Conservation (phyloP, 257 asterid species). For the Perilla frutescens region DNA sequence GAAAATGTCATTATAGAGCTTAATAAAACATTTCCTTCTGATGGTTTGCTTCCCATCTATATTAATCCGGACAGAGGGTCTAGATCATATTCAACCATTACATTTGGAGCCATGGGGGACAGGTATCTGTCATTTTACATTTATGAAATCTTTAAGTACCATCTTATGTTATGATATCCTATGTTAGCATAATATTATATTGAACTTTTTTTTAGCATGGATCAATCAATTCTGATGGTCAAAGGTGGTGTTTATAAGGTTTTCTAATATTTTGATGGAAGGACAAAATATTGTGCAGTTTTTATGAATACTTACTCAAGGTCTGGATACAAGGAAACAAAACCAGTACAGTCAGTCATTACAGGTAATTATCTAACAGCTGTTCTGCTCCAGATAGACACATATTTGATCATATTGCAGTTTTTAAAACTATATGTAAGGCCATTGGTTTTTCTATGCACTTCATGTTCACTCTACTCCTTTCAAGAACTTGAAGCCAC, state of each 20-base stretch:
- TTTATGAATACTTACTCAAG: conserved; percentile 94
- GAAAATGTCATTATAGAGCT: conserved; percentile 88
- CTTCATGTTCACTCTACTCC: conserved; percentile 24
- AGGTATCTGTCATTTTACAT: conserved; percentile 57
- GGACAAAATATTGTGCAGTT: conserved; percentile 61
- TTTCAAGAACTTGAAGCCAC: conserved; percentile 27
- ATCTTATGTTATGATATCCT: conserved; percentile 19
- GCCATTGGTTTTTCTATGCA: conserved; percentile 22
- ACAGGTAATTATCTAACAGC: conserved; percentile 60
- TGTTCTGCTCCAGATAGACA: conserved; percentile 16
- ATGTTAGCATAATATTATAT: neutral
- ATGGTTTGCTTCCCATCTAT: conserved; percentile 97
- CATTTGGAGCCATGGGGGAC: conserved; percentile 99
- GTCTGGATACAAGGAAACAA: conserved; percentile 99
- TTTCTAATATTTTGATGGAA: conserved; percentile 32
- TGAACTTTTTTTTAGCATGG: conserved; percentile 6
- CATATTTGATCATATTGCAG: conserved; percentile 1
- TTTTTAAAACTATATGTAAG: conserved; percentile 3
- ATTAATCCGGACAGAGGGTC: conserved; percentile 78
- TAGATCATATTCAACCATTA: conserved; percentile 80
- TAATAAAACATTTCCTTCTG: conserved; percentile 86
- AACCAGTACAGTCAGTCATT: conserved; percentile 81
- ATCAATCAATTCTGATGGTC: conserved; percentile 22
- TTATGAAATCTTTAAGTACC: conserved; percentile 1
- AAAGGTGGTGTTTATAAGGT: conserved; percentile 22